Conservation (phyloP, 1,284 basidiomycete genomes). For the Cryptococcus deneoformans region DNA sequence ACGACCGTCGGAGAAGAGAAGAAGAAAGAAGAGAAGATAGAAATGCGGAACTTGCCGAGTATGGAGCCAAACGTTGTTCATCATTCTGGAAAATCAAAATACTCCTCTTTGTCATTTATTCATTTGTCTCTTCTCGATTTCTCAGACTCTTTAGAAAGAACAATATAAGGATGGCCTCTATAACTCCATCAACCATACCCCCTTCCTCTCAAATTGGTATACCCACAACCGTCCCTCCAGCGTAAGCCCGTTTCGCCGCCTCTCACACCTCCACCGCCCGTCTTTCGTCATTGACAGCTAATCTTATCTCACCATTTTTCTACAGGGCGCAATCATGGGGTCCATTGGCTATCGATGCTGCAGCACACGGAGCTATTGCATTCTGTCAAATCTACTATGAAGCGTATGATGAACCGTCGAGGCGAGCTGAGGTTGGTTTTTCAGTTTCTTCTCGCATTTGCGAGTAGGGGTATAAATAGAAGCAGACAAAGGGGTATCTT, state of each 20-base stretch:
- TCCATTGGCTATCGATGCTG: constrained; percentile 38
- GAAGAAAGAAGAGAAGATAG: too few species aligned
- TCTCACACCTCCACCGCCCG: too few species aligned
- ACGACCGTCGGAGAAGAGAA: too few species aligned
- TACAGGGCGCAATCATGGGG: constrained; percentile 29
- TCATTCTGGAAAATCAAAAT: too few species aligned
- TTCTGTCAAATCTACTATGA: constrained; percentile 48
- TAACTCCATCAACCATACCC: neutral
- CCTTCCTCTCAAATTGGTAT: neutral
- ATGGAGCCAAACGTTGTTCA: too few species aligned
- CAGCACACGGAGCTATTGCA: constrained; percentile 44
- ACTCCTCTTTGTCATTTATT: too few species aligned
- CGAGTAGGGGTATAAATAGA: neutral
- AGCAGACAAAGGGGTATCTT: too few species aligned
- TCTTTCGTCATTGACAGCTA: neutral
- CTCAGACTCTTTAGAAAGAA: too few species aligned
- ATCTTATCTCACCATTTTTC: neutral
- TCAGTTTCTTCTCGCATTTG: neutral
- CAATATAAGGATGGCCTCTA: neutral
- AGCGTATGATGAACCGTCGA: constrained; percentile 42
- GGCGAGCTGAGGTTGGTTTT: constrained; percentile 29
- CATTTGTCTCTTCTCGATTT: too few species aligned
- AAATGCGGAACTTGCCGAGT: too few species aligned
- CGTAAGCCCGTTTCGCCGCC: neutral
- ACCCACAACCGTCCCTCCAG: neutral